These are phyloP conservation scores for Populus alba DNA, from an alignment of 345 rosid genomes.

Conservation along the genomic window DNA sequence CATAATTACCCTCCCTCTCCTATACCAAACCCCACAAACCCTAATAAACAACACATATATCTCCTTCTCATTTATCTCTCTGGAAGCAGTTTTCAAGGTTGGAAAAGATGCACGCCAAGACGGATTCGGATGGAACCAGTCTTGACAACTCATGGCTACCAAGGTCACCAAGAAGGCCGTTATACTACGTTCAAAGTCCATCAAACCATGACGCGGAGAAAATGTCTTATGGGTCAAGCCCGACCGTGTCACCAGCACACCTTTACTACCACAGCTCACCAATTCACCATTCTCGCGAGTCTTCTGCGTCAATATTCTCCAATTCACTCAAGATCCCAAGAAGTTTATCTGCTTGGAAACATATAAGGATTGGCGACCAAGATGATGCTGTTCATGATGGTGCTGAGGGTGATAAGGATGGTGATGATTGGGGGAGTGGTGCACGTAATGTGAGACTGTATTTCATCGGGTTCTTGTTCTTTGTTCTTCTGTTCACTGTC, in stretches of 20 bases:
- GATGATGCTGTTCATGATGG: slow-evolving; percentile 25
- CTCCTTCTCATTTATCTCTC: not conserved
- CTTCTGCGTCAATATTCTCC: slow-evolving; percentile 86
- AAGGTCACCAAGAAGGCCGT: slow-evolving; percentile 54
- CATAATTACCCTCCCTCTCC: not conserved
- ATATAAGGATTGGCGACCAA: slow-evolving; percentile 37
- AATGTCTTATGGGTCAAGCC: slow-evolving; percentile 92
- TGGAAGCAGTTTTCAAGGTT: not conserved
- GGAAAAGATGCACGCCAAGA: slow-evolving; percentile 70
- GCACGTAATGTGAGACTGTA: slow-evolving; percentile 53
- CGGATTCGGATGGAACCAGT: slow-evolving; percentile 90
- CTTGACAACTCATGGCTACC: slow-evolving; percentile 64
- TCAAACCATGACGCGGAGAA: slow-evolving; percentile 93
- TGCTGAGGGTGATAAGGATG: slow-evolving; percentile 35
- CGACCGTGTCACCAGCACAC: slow-evolving; percentile 67
- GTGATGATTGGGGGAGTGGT: slow-evolving; percentile 16
- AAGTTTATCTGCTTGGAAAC: slow-evolving; percentile 54
- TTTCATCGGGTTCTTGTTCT: slow-evolving; percentile 45
- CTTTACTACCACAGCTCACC: slow-evolving; percentile 89
- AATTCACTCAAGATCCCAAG: slow-evolving; percentile 60
- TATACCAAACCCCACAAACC: not conserved
- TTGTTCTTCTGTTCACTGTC: slow-evolving; percentile 50
- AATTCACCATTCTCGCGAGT: slow-evolving; percentile 92
- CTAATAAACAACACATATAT: not conserved
- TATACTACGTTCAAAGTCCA: slow-evolving; percentile 94